Base-by-base conservation (phyloP, 257 asterid genomes). In the Nicotiana undulata region DNA sequence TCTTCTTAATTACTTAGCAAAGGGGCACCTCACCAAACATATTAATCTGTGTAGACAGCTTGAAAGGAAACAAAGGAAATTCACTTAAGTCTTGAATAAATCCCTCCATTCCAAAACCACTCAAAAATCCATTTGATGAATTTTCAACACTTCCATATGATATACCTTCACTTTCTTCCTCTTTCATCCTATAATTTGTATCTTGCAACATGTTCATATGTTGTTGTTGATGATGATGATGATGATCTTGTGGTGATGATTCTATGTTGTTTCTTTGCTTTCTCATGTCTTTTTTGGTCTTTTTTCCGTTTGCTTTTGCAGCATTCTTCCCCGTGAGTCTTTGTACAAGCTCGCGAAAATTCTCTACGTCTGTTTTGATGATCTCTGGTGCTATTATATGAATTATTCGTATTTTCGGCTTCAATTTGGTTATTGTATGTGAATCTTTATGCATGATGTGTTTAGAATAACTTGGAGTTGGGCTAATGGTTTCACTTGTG, bases 321-420 rank as follows among this genome's bases (percentile, higher is more conserved):
- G 90, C 72, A 61, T 58, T 85, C 85, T 90, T 94, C 44, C 98
- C 98, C 0, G 98, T 94, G 61, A 94, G 93, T 80, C 90, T 90
- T 75, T 94, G 98, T 3, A 94, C 98, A 24, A 94, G 92, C 83
- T 85, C 89, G 11, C 92, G 86, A 83, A 94, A 94, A 60, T 91
- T 87, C 64, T 88, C 87, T 6, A 82, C 95, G 40, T 89, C 90
- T 6, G 96, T 90, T 85, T 89, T 91, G 75, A 94, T 94, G 82
- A 94, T 88, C 61, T 92, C 85, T 6, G 97, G 97, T 56, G 92
- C 93, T 37, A 90, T 86, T 66, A 92, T 82, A 90, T 94, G 97
- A 83, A 91, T 91, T 84, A 94, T 89, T 82, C 98, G 95, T 24
- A 92, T 91, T 85, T 90, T 92, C 0, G 97, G 96, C 91, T 87